phyloP scores from a whole-genome alignment of 768 basidiomycete species.

The Sarcodon aspratus region DNA sequence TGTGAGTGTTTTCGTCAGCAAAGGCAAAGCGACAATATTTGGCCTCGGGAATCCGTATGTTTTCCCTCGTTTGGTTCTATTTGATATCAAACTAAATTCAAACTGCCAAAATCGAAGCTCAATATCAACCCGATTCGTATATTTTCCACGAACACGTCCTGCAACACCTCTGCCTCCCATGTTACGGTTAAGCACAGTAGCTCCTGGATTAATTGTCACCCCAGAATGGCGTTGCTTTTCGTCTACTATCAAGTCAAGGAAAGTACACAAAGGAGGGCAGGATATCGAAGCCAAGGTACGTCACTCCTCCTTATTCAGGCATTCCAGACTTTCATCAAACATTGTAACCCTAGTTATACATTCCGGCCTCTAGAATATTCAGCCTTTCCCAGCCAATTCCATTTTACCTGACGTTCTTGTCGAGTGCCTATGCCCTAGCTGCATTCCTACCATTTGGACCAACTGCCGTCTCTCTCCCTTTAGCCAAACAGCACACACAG shows the following conservation, averaged over 20 bases:
- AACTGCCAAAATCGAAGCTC: conserved; percentile 21
- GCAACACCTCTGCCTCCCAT: conserved; percentile 34
- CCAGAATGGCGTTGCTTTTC: conserved; percentile 41
- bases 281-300: conserved; percentile 26
- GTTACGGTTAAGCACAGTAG: conserved; percentile 9
- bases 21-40: conserved; percentile 38
- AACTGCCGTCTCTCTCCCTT: conserved; percentile 17
- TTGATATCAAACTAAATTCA: neutral
- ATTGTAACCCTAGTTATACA: conserved; percentile 24
- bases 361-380: conserved; percentile 52
- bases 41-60: conserved; percentile 44
- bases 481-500: conserved; percentile 29
- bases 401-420: conserved; percentile 52
- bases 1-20: conserved; percentile 39
- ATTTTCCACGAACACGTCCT: conserved; percentile 57
- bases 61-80: neutral
- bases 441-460: conserved; percentile 53
- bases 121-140: conserved; percentile 50
- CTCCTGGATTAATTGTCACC: conserved; percentile 29
- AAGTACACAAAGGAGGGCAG: conserved; percentile 4
- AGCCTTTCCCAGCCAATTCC: conserved; percentile 49
- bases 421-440: conserved; percentile 42
- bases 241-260: conserved; percentile 18
- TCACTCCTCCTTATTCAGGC: neutral
- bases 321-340: no score